Conservation (phyloP, 495 filamentous ascomycete species). For the Tuber brumale region DNA sequence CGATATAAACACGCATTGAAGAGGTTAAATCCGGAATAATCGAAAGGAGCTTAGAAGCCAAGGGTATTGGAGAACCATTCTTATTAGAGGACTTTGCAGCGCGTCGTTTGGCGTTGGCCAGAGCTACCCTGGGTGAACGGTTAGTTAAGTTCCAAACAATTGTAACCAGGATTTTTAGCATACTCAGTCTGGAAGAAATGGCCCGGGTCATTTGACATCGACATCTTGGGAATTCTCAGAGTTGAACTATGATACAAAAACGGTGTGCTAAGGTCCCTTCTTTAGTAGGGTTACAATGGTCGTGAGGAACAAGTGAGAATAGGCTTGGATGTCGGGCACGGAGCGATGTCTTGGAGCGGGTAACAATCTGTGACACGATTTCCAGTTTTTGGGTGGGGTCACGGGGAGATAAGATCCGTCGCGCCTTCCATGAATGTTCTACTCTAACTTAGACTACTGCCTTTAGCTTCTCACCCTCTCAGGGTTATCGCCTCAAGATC, state of each 20-base stretch:
- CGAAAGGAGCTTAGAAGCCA: constrained; percentile 81
- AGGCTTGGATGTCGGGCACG: neutral
- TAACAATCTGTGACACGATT: neutral
- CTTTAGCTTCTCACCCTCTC: constrained; percentile 4
- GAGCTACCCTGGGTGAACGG: constrained; percentile 52
- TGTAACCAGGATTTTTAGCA: constrained; percentile 35
- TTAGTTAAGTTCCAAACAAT: constrained; percentile 10
- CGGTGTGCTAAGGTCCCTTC: neutral
- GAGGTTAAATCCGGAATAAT: constrained; percentile 61
- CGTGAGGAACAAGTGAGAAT: neutral
- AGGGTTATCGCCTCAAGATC: constrained; percentile 16
- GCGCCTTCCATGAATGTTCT: neutral
- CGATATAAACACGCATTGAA: constrained; percentile 61
- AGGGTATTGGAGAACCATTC: constrained; percentile 68
- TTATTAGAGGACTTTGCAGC: constrained; percentile 74
- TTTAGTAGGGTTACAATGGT: neutral
- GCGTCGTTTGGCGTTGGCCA: constrained; percentile 65
- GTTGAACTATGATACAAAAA: neutral
- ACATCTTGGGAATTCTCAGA: constrained; percentile 48
- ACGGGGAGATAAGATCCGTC: neutral
- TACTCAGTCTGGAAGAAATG: constrained; percentile 91
- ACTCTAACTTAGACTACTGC: too few species aligned
- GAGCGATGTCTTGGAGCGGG: neutral
- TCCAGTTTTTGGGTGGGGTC: neutral
- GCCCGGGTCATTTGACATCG: constrained; percentile 57